Evolutionary conservation across 2,329 filamentous ascomycete genomes (phyloP).

Genomic region (Diplocarpon rosae): DNA sequence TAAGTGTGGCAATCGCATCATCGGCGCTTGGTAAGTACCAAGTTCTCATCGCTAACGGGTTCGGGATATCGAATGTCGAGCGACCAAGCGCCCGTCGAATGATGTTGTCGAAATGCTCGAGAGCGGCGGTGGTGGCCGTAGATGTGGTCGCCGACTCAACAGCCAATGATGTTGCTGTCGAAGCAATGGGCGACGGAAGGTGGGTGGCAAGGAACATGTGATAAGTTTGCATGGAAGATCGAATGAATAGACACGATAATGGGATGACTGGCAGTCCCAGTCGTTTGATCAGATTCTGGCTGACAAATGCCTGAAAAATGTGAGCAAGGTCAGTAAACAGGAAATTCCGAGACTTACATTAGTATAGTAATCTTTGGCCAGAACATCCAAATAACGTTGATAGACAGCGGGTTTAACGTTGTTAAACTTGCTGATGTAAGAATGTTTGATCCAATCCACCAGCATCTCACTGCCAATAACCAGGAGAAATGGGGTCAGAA

Average conservation of each 20-base stretch:
- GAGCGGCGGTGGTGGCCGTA: constrained; percentile 63
- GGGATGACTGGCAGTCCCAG: constrained; percentile 87
- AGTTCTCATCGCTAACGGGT: constrained; percentile 24
- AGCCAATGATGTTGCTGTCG: constrained; percentile 53
- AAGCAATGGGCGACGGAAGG: constrained; percentile 61
- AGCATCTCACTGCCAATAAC: constrained; percentile 94
- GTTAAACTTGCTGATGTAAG: constrained; percentile 98
- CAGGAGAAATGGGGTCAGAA: constrained; percentile 84
- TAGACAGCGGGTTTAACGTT: constrained; percentile 90
- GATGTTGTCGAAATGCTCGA: constrained; percentile 68
- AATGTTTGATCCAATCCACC: constrained; percentile 94
- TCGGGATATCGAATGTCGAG: constrained; percentile 48
- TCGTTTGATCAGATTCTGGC: constrained; percentile 80
- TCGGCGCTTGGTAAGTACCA: constrained; percentile 39
- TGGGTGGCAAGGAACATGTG: constrained; percentile 94
- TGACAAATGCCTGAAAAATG: constrained; percentile 61
- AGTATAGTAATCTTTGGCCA: constrained; percentile 97
- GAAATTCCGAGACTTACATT: constrained; percentile 45
- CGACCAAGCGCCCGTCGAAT: constrained; percentile 69
- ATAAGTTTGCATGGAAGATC: constrained; percentile 89
- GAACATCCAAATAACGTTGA: constrained; percentile 76
- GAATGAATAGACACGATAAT: constrained; percentile 87
- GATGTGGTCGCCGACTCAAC: constrained; percentile 53
- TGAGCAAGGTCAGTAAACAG: constrained; percentile 12
- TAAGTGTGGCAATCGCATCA: constrained; percentile 61